Conservation (phyloP, 2,329 filamentous ascomycete species). For the Teratosphaeria epicoccoides region DNA sequence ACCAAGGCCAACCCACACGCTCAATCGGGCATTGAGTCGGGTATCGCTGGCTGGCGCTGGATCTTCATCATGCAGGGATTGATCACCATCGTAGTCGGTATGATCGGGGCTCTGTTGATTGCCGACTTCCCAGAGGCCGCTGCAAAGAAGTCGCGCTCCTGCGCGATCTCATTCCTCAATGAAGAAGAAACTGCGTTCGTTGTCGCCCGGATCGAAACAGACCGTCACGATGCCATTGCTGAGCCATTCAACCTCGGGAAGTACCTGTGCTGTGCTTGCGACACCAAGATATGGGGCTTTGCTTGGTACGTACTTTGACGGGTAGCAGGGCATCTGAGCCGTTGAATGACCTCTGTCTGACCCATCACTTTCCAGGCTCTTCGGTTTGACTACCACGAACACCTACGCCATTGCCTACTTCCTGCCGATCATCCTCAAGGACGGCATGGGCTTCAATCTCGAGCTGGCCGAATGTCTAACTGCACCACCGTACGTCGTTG, state of each 20-base stretch:
- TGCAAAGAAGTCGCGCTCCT: conserved; percentile 26
- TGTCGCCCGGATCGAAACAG: conserved; percentile 41
- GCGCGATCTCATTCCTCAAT: conserved; percentile 33
- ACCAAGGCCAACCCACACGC: conserved; percentile 19
- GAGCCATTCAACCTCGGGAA: conserved; percentile 36
- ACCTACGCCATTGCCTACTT: conserved; percentile 28
- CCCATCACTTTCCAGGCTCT: too few species aligned
- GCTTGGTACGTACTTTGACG: too few species aligned
- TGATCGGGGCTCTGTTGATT: conserved; percentile 33
- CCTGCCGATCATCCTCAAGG: conserved; percentile 28
- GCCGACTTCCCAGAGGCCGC: conserved; percentile 36
- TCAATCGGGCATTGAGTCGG: conserved; percentile 19
- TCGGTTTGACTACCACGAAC: conserved; percentile 48
- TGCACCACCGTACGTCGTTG: conserved; percentile 25
- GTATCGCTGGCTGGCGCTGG: conserved; percentile 36
- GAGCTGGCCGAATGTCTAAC: conserved; percentile 24
- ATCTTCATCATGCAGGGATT: conserved; percentile 36
- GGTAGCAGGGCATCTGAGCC: too few species aligned
- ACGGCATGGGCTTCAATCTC: conserved; percentile 25
- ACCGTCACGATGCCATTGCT: conserved; percentile 41
- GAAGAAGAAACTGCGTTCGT: conserved; percentile 39
- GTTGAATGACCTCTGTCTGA: too few species aligned
- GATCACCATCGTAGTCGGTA: conserved; percentile 31
- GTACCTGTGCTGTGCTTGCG: conserved; percentile 28
- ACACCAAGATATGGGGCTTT: conserved; percentile 47